These are phyloP conservation scores for Nidularia pulvinata DNA, from an alignment of 768 basidiomycete species.

Conservation along the genomic window DNA sequence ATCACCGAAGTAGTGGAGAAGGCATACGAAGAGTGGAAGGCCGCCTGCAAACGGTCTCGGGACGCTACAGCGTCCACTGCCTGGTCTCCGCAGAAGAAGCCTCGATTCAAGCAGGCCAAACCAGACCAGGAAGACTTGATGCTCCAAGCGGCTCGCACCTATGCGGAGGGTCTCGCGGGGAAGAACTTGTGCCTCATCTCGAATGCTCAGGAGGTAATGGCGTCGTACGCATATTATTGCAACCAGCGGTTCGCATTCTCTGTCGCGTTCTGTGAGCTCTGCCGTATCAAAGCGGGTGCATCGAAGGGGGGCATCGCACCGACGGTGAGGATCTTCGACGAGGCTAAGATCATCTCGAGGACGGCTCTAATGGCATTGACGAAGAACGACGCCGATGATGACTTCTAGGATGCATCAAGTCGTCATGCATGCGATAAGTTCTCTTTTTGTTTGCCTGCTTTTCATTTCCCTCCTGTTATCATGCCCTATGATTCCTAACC, in stretches of 20 bases:
- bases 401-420: neutral
- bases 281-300: constrained; percentile 52
- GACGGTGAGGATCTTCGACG: constrained; percentile 31
- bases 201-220: constrained; percentile 46
- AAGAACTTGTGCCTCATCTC: constrained; percentile 14
- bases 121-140: constrained; percentile 17
- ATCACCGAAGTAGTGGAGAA: constrained; percentile 38
- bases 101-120: constrained; percentile 1
- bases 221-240: constrained; percentile 51
- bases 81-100: constrained; percentile 7
- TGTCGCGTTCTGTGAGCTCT: constrained; percentile 53
- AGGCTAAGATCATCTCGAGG: constrained; percentile 27
- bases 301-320: constrained; percentile 29
- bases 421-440: no score
- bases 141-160: constrained; percentile 6
- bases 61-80: neutral
- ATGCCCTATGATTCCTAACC: no score
- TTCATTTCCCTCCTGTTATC: no score
- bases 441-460: no score
- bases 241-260: constrained; percentile 40
- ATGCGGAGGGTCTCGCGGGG: constrained; percentile 16
- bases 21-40: constrained; percentile 12
- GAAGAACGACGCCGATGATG: neutral
- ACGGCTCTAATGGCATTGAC: neutral
- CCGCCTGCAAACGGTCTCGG: constrained; percentile 4